These are phyloP conservation scores for Ogataea methylovora DNA, from an alignment of 805 yeast species.

Conservation along the genomic window DNA sequence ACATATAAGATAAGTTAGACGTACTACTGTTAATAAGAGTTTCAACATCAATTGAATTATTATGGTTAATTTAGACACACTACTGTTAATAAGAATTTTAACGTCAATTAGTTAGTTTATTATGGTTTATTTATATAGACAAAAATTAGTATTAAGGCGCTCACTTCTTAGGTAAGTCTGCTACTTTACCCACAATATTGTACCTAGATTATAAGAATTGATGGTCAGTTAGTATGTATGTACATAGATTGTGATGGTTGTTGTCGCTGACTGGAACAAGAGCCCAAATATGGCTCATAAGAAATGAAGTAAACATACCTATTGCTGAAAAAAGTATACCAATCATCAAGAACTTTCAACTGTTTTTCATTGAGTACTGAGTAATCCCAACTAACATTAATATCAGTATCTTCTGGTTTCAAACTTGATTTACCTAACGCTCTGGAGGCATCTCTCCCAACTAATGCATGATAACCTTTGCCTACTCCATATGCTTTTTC, in stretches of 20 bases:
- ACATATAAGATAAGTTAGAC: too few relatives aligned
- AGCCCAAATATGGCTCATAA: too few relatives aligned
- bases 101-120: too few relatives aligned
- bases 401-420: constrained; percentile 42
- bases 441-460: constrained; percentile 72
- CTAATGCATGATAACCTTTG: constrained; percentile 60
- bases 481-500: constrained; percentile 69
- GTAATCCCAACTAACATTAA: constrained; percentile 37
- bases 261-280: not conserved
- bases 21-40: too few relatives aligned
- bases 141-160: too few relatives aligned
- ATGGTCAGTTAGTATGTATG: not conserved
- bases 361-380: constrained; percentile 53
- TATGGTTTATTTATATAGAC: too few relatives aligned
- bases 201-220: constrained; percentile 21
- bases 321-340: constrained; percentile 60
- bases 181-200: constrained; percentile 34
- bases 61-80: too few relatives aligned
- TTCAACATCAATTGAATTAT: too few relatives aligned
- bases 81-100: too few relatives aligned
- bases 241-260: not conserved
- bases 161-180: constrained; percentile 15
- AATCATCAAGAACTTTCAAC: constrained; percentile 55
- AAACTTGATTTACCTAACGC: constrained; percentile 66
- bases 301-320: constrained; percentile 15